Base-by-base conservation (phyloP, 2,329 filamentous ascomycete genomes). In the Aspergillus ustus region DNA sequence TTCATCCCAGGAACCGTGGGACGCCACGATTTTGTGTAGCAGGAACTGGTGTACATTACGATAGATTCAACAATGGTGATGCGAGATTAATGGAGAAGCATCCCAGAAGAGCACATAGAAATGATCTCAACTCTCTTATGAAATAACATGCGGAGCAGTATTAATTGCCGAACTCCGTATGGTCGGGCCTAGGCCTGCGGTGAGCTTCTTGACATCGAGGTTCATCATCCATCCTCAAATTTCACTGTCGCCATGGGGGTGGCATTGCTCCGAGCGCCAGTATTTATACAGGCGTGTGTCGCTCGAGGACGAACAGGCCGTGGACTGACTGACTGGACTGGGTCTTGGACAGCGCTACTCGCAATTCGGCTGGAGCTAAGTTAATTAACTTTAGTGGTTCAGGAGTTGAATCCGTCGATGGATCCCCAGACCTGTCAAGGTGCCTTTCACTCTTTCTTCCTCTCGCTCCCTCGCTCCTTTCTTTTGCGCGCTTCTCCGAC, bases 381-480 rank as follows among this genome's bases (percentile, higher is more conserved):
- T 37, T 57, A 65, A 66, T 67, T 61, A 67, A 63, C 59, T 66
- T 60, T 64, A 52, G 49, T 48, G 57, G 48, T 62, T 66, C 64
- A 64, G 62, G 64, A 64, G 64, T 57, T 43, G 22, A 40, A 50
- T 57, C 56, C 43, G 44, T 58, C 49, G 49, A 57, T 46, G 51
- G 43, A 55, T 55, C 64, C 59, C 62, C 64, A 61, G 62, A 62
- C 64, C 64, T 61, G 64, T 66, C 62, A 64, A 55, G 28, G 45
- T 53, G 28, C 52, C 58, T 56, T 53, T 52, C 54, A 46, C 22
- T 45, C 34, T 53, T 22, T 53, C 45, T 29, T 25, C 44, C 22
- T 25, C 25, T 28, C 28, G 40, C 37, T 53, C 37, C 15, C 46
- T 20, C 55, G 17, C 31, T 22, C 54, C 19, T 40, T 50, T 29